These are phyloP conservation scores for Aureobasidium sp. DNA, from an alignment of 2,329 filamentous ascomycete genomes.

Conservation along the genomic window DNA sequence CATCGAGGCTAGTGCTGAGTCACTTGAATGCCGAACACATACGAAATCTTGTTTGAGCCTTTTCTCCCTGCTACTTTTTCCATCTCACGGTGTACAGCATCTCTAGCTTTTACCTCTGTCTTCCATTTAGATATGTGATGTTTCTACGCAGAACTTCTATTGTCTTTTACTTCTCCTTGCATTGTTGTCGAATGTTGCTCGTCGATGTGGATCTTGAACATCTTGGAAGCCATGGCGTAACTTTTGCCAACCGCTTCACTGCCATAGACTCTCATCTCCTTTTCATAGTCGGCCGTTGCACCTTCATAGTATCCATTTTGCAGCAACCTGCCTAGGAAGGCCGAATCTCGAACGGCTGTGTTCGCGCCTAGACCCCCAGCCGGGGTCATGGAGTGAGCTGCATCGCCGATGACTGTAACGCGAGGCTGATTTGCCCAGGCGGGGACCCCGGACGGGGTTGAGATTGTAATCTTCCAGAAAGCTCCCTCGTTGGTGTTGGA, in stretches of 20 bases:
- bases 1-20: neutral
- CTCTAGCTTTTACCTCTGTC: too few species aligned
- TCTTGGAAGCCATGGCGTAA: constrained; percentile 41
- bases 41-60: too few species aligned
- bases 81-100: too few species aligned
- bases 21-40: too few species aligned
- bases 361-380: constrained; percentile 48
- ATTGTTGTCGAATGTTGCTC: constrained; percentile 27
- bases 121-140: too few species aligned
- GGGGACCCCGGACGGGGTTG: constrained; percentile 52
- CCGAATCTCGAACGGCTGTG: constrained; percentile 51
- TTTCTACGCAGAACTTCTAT: constrained; percentile 8
- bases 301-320: constrained; percentile 41
- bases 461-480: constrained; percentile 62
- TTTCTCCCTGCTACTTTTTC: too few species aligned
- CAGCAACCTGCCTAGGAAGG: constrained; percentile 47
- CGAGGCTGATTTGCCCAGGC: constrained; percentile 53
- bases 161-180: constrained; percentile 6
- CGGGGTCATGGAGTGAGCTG: constrained; percentile 53
- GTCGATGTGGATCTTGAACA: constrained; percentile 44
- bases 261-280: constrained; percentile 43
- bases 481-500: constrained; percentile 53
- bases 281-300: constrained; percentile 35
- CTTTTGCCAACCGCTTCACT: constrained; percentile 51
- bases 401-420: constrained; percentile 54